phyloP scores from a whole-genome alignment of 2,329 filamentous ascomycete genomes.

The Fusarium sp. region DNA sequence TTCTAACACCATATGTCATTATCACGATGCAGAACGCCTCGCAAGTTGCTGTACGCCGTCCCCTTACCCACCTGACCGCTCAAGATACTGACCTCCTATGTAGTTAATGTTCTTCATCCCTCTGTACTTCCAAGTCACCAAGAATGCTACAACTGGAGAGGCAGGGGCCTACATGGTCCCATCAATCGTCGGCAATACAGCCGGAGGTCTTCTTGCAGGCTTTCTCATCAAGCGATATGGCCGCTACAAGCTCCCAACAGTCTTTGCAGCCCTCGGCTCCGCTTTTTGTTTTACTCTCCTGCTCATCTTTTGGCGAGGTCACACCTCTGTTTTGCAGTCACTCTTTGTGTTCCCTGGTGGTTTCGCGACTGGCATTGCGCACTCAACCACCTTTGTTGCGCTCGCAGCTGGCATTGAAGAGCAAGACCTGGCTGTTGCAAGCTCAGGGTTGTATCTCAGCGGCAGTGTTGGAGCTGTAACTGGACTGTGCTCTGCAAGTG shows the following conservation, averaged over 20 bases:
- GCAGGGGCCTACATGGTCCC: neutral
- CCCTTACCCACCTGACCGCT: neutral
- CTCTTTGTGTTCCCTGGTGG: neutral
- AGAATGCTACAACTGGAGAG: neutral
- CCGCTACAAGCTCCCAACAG: neutral
- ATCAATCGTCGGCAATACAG: neutral
- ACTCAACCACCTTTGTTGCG: neutral
- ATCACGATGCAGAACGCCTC: neutral
- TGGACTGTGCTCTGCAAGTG: neutral
- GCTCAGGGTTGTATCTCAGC: neutral
- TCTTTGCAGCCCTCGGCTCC: neutral
- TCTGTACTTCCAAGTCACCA: neutral
- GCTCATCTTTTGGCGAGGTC: neutral
- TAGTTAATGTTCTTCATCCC: neutral
- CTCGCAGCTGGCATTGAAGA: neutral
- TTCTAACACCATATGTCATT: neutral
- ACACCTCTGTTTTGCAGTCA: neutral
- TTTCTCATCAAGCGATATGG: neutral
- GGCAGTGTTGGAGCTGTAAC: neutral
- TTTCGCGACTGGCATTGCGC: neutral
- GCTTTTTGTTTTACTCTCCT: neutral
- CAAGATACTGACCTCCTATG: neutral
- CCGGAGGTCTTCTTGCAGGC: neutral
- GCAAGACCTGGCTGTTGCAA: neutral
- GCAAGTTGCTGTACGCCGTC: neutral